Evolutionary conservation across 192 early-diverging fungal species (phyloP).

Genomic region (Dissophora ornata): DNA sequence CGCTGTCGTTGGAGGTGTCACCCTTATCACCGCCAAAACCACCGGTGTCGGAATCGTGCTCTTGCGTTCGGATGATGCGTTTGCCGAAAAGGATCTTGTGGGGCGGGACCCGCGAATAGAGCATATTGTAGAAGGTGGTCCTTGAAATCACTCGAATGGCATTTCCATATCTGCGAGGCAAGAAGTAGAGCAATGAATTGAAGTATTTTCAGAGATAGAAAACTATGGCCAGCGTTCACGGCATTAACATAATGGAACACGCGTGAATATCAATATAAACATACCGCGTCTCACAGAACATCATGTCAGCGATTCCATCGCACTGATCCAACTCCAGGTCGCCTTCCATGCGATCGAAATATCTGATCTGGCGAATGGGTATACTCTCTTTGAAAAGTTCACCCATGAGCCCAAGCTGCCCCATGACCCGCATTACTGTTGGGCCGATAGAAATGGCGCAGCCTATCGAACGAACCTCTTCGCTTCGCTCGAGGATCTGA

Average conservation of each 20-base stretch:
- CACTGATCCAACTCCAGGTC: background rate
- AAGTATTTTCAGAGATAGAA: too few relatives aligned
- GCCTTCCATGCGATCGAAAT: conserved; percentile 5
- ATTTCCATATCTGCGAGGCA: conserved; percentile 5
- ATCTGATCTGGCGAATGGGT: conserved; percentile 7
- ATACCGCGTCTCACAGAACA: conserved; percentile 21
- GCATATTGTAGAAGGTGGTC: background rate
- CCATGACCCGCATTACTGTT: conserved; percentile 5
- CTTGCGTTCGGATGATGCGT: conserved; percentile 9
- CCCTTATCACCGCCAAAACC: too few relatives aligned
- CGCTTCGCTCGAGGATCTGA: background rate
- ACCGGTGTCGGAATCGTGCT: background rate
- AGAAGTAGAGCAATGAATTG: background rate
- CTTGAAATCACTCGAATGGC: conserved; percentile 11
- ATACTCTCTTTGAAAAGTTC: background rate
- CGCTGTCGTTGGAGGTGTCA: too few relatives aligned
- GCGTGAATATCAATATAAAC: too few relatives aligned
- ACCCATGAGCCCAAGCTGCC: conserved; percentile 10
- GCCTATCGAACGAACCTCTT: background rate
- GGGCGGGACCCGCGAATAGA: background rate
- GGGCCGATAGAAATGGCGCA: conserved; percentile 9
- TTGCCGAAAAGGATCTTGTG: conserved; percentile 10
- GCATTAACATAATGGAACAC: too few relatives aligned
- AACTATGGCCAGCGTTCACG: too few relatives aligned
- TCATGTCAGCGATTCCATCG: conserved; percentile 9